These are phyloP conservation scores for Fusarium siculi DNA, from an alignment of 2,329 filamentous ascomycete species.

Conservation along the genomic window DNA sequence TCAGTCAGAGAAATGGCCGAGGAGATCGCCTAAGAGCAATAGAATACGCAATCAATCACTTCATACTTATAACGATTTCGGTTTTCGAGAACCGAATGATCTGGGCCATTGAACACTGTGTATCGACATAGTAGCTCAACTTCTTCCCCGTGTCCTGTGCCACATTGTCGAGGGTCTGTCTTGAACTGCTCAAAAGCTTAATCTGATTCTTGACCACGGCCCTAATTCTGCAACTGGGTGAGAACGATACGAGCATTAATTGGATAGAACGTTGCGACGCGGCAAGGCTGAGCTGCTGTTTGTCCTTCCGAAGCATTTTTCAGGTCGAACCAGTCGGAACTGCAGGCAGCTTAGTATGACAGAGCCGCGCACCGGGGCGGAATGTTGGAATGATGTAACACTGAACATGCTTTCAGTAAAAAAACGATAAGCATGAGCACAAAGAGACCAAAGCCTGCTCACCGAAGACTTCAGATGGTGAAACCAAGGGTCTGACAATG, in stretches of 20 bases:
- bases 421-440: slow-evolving; percentile 14
- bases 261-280: not conserved
- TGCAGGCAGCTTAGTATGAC: slow-evolving; percentile 26
- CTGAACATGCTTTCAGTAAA: not conserved
- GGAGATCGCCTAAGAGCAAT: not conserved
- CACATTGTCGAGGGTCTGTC: slow-evolving; percentile 32
- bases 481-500: slow-evolving; percentile 35
- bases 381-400: slow-evolving; percentile 22
- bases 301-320: slow-evolving; percentile 12
- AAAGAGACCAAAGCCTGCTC: slow-evolving; percentile 16
- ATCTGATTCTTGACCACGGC: not conserved
- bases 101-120: not conserved
- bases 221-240: not conserved
- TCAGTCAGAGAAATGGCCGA: not conserved
- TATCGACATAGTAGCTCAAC: slow-evolving; percentile 12
- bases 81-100: not conserved
- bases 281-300: slow-evolving; percentile 31
- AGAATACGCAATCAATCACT: not conserved
- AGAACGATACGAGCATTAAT: not conserved
- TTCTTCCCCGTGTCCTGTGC: slow-evolving; percentile 17
- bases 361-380: slow-evolving; percentile 10
- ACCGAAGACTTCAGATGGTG: slow-evolving; percentile 34
- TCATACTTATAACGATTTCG: not conserved
- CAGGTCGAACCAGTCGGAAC: slow-evolving; percentile 7
- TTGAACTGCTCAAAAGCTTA: slow-evolving; percentile 33